A percentile compares a stretch with the other conserved stretches of the same genome.
Conservation (phyloP, 1,284 basidiomycete genomes). For the Apiotrichum sp. region DNA sequence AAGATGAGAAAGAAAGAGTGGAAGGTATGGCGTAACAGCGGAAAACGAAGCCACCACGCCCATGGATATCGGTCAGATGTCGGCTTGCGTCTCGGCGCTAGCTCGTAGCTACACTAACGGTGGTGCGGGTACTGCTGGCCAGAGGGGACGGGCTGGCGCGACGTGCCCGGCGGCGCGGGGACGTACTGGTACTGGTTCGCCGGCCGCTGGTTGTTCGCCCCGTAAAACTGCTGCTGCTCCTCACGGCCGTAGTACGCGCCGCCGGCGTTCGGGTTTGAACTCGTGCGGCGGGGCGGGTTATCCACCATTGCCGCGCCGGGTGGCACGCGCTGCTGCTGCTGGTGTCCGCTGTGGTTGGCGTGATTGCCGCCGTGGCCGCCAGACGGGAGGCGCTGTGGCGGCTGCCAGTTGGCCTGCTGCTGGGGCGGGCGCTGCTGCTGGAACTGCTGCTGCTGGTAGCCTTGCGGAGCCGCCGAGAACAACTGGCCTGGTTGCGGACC, state of each 20-base stretch:
- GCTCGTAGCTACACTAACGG: background rate
- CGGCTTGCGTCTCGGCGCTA: no score
- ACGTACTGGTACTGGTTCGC: slow-evolving; percentile 9
- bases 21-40: no score
- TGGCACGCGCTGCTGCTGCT: slow-evolving; percentile 1
- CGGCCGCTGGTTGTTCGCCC: background rate
- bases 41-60: no score
- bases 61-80: no score
- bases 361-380: slow-evolving; percentile 1
- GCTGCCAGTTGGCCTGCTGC: slow-evolving; percentile 14
- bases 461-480: slow-evolving; percentile 30
- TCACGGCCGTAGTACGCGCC: background rate
- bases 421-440: slow-evolving; percentile 10
- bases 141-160: slow-evolving; percentile 10
- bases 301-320: slow-evolving; percentile 6
- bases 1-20: background rate
- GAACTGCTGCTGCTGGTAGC: slow-evolving; percentile 34
- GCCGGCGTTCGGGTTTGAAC: slow-evolving; percentile 3
- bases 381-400: slow-evolving; percentile 21
- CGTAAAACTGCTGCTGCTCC: slow-evolving; percentile 13
- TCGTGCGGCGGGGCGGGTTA: slow-evolving; percentile 12
- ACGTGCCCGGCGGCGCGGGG: slow-evolving; percentile 1
- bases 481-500: slow-evolving; percentile 32
- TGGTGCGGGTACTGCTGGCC: slow-evolving; percentile 17
- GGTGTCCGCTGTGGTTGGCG: background rate